Evolutionary conservation across 345 rosid species (phyloP), one percentile per base, ranked within the genome.

Genomic region (Salix exigua): DNA sequence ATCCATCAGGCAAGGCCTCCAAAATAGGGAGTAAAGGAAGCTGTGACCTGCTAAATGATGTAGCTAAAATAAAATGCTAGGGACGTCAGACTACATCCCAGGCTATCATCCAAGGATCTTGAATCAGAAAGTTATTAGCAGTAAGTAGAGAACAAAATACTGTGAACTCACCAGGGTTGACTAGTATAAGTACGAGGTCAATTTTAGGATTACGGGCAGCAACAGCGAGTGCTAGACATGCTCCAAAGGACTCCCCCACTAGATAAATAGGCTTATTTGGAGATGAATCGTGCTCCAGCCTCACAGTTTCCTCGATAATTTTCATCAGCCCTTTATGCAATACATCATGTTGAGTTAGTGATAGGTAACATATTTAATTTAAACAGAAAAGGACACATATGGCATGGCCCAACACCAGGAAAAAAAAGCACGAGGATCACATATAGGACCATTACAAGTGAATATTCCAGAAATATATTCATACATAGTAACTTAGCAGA

Each of bases 221-320:
- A 71, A 90, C 84, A 68, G 92, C 90, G 66, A 94, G 94, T 70
- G 97, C 97, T 69, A 94, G 79, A 85, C 97, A 92, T 76, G 95
- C 97, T 86, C 99, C 99, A 79, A 93, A 83, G 55, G 99, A 93
- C 76, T 95, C 97, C 2, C 96, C 96, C 16, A 90, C 91, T 62
- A 95, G 80, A 88, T 90, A 88, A 48, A 95, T 91, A 25, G 99
- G 99, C 83, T 84, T 90, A 64, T 85, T 68, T 18, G 97, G 94
- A 60, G 79, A 79, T 35, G 82, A 75, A 46, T 85, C 83, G 75
- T 88, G 83, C 87, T 90, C 90, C 40, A 66, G 73, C 75, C 76
- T 88, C 73, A 92, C 77, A 18, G 88, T 88, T 79, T 91, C 84
- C 82, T 91, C 97, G 0, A 93, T 88, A 53, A 89, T 38, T 71